Base-by-base conservation (phyloP, 345 rosid genomes). In the Brassica nigra region DNA sequence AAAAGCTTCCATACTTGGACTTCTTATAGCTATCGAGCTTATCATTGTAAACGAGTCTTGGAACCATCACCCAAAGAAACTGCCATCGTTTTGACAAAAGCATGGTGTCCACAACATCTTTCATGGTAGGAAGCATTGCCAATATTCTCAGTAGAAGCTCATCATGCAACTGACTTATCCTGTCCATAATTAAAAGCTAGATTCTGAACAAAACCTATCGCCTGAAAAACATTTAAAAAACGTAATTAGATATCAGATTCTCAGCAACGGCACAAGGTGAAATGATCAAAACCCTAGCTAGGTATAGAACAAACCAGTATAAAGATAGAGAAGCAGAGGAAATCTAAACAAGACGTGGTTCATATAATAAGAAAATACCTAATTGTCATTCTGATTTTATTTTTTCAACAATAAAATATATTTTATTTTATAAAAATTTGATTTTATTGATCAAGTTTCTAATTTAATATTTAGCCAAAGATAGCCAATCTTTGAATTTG, bases 51-150 rank as follows among this genome's bases (percentile, higher is more conserved):
- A 4, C 6, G 55, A 49, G 1, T 28, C 1, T 67, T 76, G 79
- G 79, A 9, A 76, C 29, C 30, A 36, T 14, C 79, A 3, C 67
- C 79, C 73, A 76, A n/a, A 66, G 71, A 62, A 49, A 74, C 31
- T 47, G 5, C 70, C 70, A 74, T 10, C 77, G 70, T 42, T 73
- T 61, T n/a, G 68, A 73, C 69, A 73, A 29, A 73, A 73, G 44
- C 68, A 62, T 73, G 8, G 77, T 73, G 42, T 14, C 69, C 37
- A 75, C 55, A 1, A 75, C 55, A 34, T 75, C 55, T 55, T 54
- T 75, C 15, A 69, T 49, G 2, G 66, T 62, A 7, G 78, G 72
- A 0, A 36, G 54, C 4, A 36, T 23, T 31, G 66, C 67, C 66
- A 62, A 73, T 62, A 73, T 73, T 2, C 3, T 61, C 29, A 73